These are phyloP conservation scores for Dichomitus squalens DNA, from an alignment of 1,284 basidiomycete species.

Conservation along the genomic window DNA sequence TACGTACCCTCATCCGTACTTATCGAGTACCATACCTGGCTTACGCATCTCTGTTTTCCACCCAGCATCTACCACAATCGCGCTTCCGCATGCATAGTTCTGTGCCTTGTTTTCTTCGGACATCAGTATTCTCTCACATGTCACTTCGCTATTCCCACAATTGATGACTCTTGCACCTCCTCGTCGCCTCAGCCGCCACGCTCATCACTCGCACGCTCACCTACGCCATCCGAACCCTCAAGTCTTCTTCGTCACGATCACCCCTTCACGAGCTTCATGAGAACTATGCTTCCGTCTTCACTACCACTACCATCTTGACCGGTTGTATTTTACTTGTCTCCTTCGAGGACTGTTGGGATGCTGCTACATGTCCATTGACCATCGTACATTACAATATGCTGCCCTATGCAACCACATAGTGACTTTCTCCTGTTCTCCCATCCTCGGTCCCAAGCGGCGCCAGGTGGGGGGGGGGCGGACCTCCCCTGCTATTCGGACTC, in stretches of 20 bases:
- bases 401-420: background rate
- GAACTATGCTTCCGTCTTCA: background rate
- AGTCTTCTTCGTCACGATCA: no score
- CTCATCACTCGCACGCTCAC: background rate
- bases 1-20: background rate
- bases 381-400: background rate
- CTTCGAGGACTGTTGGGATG: background rate
- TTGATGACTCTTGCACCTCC: background rate
- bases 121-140: background rate
- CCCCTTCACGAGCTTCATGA: background rate
- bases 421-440: no score
- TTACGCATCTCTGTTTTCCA: slow-evolving; percentile 1
- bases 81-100: slow-evolving; percentile 1
- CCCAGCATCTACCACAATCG: slow-evolving; percentile 1
- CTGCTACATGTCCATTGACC: background rate
- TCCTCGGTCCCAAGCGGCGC: no score
- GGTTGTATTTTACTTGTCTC: background rate
- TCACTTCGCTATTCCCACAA: background rate
- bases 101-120: background rate
- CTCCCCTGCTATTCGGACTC: background rate
- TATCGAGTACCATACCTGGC: background rate
- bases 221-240: background rate
- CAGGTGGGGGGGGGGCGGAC: no score
- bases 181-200: background rate
- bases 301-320: background rate